Percentiles rank a stretch among this genome's conserved stretches.
These are phyloP conservation scores for Phyllosticta paracitricarpa DNA, from an alignment of 2,329 filamentous ascomycete genomes.

Conservation along the genomic window DNA sequence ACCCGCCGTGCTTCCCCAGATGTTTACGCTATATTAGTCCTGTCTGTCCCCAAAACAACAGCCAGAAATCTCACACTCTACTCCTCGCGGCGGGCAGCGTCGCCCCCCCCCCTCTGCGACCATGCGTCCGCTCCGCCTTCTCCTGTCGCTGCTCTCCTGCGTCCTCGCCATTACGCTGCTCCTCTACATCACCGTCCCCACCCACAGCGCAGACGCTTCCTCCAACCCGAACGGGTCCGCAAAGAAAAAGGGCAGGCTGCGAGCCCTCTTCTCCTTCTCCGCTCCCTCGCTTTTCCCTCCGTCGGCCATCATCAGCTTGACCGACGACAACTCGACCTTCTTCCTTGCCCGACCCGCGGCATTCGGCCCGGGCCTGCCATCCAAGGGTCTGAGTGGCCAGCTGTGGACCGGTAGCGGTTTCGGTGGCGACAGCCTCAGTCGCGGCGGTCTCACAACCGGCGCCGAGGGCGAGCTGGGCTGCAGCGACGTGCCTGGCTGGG, in stretches of 20 bases:
- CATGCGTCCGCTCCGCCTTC: constrained; percentile 32
- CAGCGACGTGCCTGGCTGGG: constrained; percentile 88
- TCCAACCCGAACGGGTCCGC: constrained; percentile 11
- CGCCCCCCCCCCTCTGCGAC: background rate
- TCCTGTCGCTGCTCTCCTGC: constrained; percentile 34
- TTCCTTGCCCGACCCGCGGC: constrained; percentile 89
- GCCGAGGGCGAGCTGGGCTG: constrained; percentile 84
- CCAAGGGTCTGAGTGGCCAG: constrained; percentile 71
- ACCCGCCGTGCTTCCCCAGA: constrained; percentile 4
- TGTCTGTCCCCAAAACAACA: background rate
- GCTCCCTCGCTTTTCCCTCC: constrained; percentile 78
- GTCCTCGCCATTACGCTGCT: constrained; percentile 35
- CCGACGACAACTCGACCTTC: constrained; percentile 95
- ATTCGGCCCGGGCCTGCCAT: constrained; percentile 73
- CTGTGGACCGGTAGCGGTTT: constrained; percentile 93
- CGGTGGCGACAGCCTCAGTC: constrained; percentile 60
- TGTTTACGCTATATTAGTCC: constrained; percentile 3
- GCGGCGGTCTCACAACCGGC: constrained; percentile 41
- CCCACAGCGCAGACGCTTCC: constrained; percentile 8
- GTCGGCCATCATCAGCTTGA: constrained; percentile 89
- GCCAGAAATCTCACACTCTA: background rate
- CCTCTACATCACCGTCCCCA: constrained; percentile 27
- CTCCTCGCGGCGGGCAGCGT: constrained; percentile 4
- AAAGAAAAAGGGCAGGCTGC: constrained; percentile 25
- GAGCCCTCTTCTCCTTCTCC: constrained; percentile 40